Percentiles rank a stretch among this genome's conserved stretches.
These are phyloP conservation scores for Platanthera guangdongensis DNA, from an alignment of 106 monocot genomes.

Conservation along the genomic window DNA sequence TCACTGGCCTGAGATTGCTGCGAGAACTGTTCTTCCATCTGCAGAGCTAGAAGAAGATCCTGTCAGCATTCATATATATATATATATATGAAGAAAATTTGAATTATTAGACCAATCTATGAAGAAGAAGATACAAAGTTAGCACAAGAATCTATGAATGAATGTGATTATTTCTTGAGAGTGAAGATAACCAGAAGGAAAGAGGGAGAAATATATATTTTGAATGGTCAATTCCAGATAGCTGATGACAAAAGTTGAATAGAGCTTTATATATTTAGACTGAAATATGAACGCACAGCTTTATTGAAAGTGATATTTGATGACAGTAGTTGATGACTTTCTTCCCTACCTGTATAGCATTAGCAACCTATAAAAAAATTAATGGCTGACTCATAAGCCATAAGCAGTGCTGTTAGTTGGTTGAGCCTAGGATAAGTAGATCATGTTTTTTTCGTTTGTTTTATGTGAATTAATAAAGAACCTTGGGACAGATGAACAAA, in stretches of 20 bases:
- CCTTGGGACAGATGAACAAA: too few species aligned
- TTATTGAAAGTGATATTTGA: background rate
- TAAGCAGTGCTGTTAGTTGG: too few species aligned
- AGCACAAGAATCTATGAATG: background rate
- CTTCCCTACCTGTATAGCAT: too few species aligned
- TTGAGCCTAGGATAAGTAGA: too few species aligned
- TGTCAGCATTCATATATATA: background rate
- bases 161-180: background rate
- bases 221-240: background rate
- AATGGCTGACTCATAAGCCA: too few species aligned
- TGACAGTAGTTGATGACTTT: background rate
- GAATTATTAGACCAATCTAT: too few species aligned
- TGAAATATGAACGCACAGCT: background rate
- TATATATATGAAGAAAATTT: too few species aligned
- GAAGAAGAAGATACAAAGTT: background rate
- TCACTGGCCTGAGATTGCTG: background rate
- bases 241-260: background rate
- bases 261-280: background rate
- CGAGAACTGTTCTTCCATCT: constrained; percentile 1
- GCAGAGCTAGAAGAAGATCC: background rate
- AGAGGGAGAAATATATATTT: background rate
- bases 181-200: background rate
- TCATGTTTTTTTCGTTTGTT: too few species aligned
- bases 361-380: too few species aligned
- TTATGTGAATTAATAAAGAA: too few species aligned